phyloP scores from a whole-genome alignment of 371 early-diverging fungal genomes.

The Lichtheimia ramosa region DNA sequence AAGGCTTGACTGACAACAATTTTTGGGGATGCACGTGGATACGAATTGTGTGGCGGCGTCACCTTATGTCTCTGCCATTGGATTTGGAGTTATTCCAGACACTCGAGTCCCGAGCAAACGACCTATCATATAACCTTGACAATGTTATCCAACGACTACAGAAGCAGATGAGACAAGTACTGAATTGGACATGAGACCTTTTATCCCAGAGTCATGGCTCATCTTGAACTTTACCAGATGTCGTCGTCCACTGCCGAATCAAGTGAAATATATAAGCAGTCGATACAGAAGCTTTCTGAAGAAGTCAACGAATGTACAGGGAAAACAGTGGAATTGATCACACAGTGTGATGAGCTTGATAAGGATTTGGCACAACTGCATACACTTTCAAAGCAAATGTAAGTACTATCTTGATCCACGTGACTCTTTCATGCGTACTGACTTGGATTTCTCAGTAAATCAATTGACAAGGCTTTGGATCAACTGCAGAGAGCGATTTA shows the following conservation, averaged over 20 bases:
- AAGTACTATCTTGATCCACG: slow-evolving; percentile 3
- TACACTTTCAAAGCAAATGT: slow-evolving; percentile 35
- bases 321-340: slow-evolving; percentile 38
- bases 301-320: slow-evolving; percentile 23
- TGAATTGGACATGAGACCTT: neutral
- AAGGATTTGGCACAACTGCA: slow-evolving; percentile 42
- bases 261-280: slow-evolving; percentile 7
- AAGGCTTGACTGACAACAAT: too few relatives aligned
- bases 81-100: slow-evolving; percentile 11
- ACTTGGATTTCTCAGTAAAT: slow-evolving; percentile 8
- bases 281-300: slow-evolving; percentile 12
- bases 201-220: too few relatives aligned
- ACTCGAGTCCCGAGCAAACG: slow-evolving; percentile 10
- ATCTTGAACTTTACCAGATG: slow-evolving; percentile 12
- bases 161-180: slow-evolving; percentile 13
- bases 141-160: slow-evolving; percentile 6
- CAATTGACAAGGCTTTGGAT: slow-evolving; percentile 17
- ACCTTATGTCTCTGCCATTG: neutral
- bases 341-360: slow-evolving; percentile 50
- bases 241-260: slow-evolving; percentile 9
- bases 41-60: too few relatives aligned
- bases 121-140: slow-evolving; percentile 5
- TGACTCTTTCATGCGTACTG: neutral
- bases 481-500: slow-evolving; percentile 13
- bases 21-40: too few relatives aligned